These are phyloP conservation scores for Calendula officinalis DNA, from an alignment of 129 eudicot species.

Conservation along the genomic window DNA sequence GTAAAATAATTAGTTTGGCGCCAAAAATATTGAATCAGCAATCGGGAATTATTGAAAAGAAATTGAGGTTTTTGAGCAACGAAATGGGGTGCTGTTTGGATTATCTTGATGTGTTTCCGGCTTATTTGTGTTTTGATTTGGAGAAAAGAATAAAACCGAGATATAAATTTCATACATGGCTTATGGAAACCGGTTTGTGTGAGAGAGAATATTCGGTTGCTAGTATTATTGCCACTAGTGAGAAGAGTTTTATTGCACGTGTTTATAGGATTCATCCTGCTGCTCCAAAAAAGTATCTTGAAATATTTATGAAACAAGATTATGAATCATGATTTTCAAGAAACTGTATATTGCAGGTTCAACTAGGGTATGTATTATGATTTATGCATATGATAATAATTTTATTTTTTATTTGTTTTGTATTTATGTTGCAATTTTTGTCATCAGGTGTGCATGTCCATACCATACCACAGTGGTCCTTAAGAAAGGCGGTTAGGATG, in stretches of 20 bases:
- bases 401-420: no score
- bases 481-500: no score
- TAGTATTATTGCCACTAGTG: conserved; percentile 63
- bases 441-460: no score
- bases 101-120: conserved; percentile 55
- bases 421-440: no score
- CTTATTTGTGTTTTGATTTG: conserved; percentile 57
- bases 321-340: conserved; percentile 9
- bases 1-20: conserved; percentile 45
- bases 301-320: conserved; percentile 32
- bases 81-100: conserved; percentile 52
- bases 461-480: no score
- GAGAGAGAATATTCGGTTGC: conserved; percentile 44
- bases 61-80: conserved; percentile 45
- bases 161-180: conserved; percentile 66
- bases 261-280: conserved; percentile 54
- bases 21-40: conserved; percentile 68
- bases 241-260: conserved; percentile 48
- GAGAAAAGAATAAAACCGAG: conserved; percentile 76
- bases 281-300: conserved; percentile 63
- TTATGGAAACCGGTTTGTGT: conserved; percentile 51
- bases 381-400: no score
- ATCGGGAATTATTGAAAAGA: conserved; percentile 34
- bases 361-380: no score
- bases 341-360: conserved; percentile 2